Base-by-base conservation (phyloP, 768 basidiomycete species). In the Pholiota molesta region DNA sequence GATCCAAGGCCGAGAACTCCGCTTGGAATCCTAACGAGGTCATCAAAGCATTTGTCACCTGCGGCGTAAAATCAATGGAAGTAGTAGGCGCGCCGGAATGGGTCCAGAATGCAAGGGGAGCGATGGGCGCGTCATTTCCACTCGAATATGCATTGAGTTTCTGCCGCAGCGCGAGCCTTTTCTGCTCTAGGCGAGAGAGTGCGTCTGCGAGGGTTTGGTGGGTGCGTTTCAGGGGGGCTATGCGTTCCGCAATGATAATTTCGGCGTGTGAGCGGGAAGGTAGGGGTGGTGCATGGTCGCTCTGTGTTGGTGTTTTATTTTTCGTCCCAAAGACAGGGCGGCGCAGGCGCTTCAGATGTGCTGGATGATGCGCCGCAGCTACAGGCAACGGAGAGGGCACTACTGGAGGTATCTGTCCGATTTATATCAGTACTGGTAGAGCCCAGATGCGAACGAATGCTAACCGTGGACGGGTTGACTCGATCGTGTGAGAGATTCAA, bases 281-380 rank as follows among this genome's bases (percentile, higher is more conserved):
- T 8, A 23, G 16, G 10, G 47, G 17, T 4, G 31, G 9, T 29
- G 42, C 19, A 40, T 16, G 28, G 3, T 51, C 16, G 19, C 37
- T 37, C 16, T 31, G 4, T 14, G 59, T 33, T 35, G 55, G n/a
- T 26, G n/a, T 57, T 61, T 19, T 39, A 42, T 10, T 42, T 63
- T 58, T 57, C 60, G 52, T 17, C 3, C 57, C 57, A 39, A 78
- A 74, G 5, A 78, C 29, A 2, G 74, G 65, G 52, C 69, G 72
- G 2, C 73, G 69, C 13, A 81, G 63, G 60, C 72, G 73, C 35
- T 73, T 72, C 13, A 82, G 57, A 45, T 75, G 63, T 0, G 69
- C 59, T 0, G 80, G 82, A 59, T 83, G 81, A 59, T 79, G 80
- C 0, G 83, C 82, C 14, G 82, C 83, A 28, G 81, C 79, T 26